Percentiles rank a stretch among this genome's conserved stretches.
Evolutionary conservation across 345 rosid genomes (phyloP).

Genomic region (Eucalyptus erythrocorys): DNA sequence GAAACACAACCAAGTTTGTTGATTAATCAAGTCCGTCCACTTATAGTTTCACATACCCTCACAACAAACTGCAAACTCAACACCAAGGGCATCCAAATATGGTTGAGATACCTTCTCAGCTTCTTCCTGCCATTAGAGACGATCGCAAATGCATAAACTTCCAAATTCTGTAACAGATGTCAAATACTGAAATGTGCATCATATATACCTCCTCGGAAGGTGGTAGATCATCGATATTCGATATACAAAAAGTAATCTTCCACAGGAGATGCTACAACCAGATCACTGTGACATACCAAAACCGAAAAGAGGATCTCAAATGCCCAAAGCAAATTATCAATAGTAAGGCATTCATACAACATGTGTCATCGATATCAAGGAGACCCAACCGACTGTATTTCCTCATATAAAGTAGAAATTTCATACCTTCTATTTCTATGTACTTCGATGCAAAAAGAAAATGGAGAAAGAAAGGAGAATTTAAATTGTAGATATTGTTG

Average conservation of each 20-base stretch:
- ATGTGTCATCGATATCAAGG: not conserved
- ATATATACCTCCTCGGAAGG: constrained; percentile 48
- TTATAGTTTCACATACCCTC: constrained; percentile 34
- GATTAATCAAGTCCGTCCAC: not conserved
- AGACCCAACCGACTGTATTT: not conserved
- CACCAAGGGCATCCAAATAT: constrained; percentile 71
- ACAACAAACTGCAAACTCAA: constrained; percentile 60
- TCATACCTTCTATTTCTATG: not conserved
- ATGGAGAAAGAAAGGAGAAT: not conserved
- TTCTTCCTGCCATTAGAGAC: constrained; percentile 32
- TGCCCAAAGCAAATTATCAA: not conserved
- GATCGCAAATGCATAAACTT: too few relatives aligned
- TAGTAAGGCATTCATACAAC: not conserved
- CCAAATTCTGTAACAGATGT: not conserved
- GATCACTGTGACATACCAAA: constrained; percentile 49
- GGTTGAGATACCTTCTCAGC: constrained; percentile 47
- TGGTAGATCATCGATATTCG: constrained; percentile 65
- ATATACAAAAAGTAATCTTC: constrained; percentile 82
- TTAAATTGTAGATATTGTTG: too few relatives aligned
- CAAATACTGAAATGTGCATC: not conserved
- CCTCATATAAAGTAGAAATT: not conserved
- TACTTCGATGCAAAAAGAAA: not conserved
- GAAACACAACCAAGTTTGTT: not conserved
- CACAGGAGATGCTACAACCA: constrained; percentile 89
- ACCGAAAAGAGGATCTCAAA: not conserved